Percentiles rank a stretch among this genome's conserved stretches.
Evolutionary conservation across 768 basidiomycete genomes (phyloP).

Genomic region (Polyporus arcularius): DNA sequence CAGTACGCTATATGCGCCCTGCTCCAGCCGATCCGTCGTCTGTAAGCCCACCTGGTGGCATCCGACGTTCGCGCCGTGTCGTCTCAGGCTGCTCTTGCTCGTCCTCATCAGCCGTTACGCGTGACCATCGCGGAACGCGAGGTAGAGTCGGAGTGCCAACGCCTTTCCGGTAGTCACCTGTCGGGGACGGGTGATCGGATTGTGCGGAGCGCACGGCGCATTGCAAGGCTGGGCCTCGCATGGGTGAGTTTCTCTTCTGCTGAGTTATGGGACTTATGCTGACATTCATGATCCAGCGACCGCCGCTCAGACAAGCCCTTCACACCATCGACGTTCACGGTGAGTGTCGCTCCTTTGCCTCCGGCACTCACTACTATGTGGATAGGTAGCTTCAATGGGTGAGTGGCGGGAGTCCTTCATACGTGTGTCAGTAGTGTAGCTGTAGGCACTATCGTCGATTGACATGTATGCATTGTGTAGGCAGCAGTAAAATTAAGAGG

Average conservation of each 20-base stretch:
- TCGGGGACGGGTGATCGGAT: background rate
- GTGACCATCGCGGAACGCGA: background rate
- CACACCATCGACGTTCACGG: too few relatives aligned
- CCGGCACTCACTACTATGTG: too few relatives aligned
- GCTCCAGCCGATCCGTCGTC: background rate
- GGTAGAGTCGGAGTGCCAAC: background rate
- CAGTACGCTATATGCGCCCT: too few relatives aligned
- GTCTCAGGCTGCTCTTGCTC: background rate
- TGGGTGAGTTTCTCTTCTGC: background rate
- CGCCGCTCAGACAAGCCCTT: too few relatives aligned
- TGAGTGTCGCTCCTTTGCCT: too few relatives aligned
- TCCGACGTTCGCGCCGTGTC: background rate
- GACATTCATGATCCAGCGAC: too few relatives aligned
- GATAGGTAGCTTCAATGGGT: too few relatives aligned
- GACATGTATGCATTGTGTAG: too few relatives aligned
- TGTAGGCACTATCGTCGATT: too few relatives aligned
- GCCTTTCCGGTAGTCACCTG: background rate
- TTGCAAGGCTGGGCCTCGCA: background rate
- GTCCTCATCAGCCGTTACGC: background rate
- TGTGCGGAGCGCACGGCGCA: background rate
- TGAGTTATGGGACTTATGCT: background rate
- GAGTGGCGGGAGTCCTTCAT: too few relatives aligned
- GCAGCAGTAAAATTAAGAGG: too few relatives aligned
- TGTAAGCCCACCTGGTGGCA: background rate
- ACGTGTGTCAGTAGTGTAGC: too few relatives aligned